Evolutionary conservation across 306 rosid species (phyloP).

Genomic region (Casuarina equisetifolia): DNA sequence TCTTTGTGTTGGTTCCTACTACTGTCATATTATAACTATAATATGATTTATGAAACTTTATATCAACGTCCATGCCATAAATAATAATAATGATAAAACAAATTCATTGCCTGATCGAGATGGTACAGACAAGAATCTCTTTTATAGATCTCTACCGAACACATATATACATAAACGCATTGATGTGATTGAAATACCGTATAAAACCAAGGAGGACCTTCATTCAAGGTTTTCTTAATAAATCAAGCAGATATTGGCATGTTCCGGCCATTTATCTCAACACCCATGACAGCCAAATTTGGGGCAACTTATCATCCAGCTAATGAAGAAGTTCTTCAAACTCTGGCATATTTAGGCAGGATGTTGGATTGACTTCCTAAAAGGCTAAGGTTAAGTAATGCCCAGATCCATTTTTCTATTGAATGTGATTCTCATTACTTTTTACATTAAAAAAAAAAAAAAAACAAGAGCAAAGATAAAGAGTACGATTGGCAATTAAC

Average conservation of each 20-base stretch:
- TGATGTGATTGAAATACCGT: no score
- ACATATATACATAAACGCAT: no score
- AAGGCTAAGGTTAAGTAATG: not conserved
- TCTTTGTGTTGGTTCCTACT: not conserved
- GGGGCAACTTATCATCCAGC: not conserved
- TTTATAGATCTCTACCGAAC: no score
- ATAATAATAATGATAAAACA: no score
- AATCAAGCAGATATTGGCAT: no score
- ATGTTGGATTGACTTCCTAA: not conserved
- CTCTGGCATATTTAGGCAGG: not conserved
- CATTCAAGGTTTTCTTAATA: no score
- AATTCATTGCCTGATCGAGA: no score
- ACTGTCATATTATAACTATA: not conserved
- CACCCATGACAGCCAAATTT: not conserved
- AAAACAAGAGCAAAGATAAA: not conserved
- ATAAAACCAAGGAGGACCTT: no score
- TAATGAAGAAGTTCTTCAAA: not conserved
- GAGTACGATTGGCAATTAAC: not conserved
- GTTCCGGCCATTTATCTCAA: not conserved
- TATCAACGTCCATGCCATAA: not conserved
- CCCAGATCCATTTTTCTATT: not conserved
- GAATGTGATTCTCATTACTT: no score
- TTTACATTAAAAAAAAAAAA: no score
- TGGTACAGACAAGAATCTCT: no score
- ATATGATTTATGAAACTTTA: not conserved